Evolutionary conservation across 1,284 basidiomycete species (phyloP), one percentile per base, ranked within the genome.

Genomic region (Ustilago sp.): DNA sequence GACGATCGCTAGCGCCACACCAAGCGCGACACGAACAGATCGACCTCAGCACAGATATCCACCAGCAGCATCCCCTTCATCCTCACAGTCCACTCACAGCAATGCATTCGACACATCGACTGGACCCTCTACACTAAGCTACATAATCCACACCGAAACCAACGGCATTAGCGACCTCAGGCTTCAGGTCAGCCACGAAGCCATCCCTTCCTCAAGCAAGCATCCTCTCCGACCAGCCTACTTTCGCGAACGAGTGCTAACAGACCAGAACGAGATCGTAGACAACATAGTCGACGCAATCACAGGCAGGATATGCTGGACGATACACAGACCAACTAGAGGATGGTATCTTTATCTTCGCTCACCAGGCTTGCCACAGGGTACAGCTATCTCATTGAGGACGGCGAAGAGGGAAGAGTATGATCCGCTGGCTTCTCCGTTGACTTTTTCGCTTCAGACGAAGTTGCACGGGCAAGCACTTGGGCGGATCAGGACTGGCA

Each of bases 301-400:
- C 8, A 65, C 78, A 9, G 76, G 68, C 3, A 34, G 59, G 6
- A 63, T 70, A n/a, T 60, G 68, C 45, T 83, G 81, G 81, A 71
- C 77, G 2, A 74, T 77, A 11, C 80, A 80, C 38, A 54, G 77
- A 12, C 81, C 81, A 7, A 73, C 65, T n/a, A 59, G 80, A 52
- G 81, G 81, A 4, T 81, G 79, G 80, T 83, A 83, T 47, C 64
- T 80, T 5, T 70, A 82, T 52, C 68, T 83, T 2, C 61, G 76
- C 9, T 80, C 79, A 28, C 81, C 80, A 3, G 64, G 59, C 1
- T 35, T 83, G n/a, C 81, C 80, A 3, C 54, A 52, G 4, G 68
- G 67, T 2, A 64, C 75, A 2, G 76, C 79, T 5, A 75, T 83
- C 23, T 65, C 81, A 11, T 51, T 83, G 11, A 72, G 76, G 7